phyloP scores from a whole-genome alignment of 805 yeast species.

The Candida xyloterini region DNA sequence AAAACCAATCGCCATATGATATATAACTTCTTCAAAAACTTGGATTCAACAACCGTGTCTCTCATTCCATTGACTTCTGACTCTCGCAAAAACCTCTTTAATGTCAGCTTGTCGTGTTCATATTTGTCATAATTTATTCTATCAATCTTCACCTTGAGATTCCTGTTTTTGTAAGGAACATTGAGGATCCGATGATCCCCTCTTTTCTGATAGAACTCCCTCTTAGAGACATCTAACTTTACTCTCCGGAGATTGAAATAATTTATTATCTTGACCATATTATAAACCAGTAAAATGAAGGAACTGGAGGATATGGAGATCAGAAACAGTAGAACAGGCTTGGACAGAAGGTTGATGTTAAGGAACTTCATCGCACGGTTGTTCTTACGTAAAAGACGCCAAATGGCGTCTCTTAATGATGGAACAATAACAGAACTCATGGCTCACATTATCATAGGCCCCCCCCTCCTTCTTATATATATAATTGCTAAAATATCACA shows the following conservation, averaged over 20 bases:
- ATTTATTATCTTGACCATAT: slow-evolving; percentile 24
- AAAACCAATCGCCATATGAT: slow-evolving; percentile 73
- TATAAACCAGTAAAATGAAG: slow-evolving; percentile 22
- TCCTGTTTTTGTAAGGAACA: slow-evolving; percentile 44
- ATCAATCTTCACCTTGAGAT: slow-evolving; percentile 42
- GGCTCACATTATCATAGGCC: neutral
- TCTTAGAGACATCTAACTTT: slow-evolving; percentile 2
- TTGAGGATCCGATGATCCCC: slow-evolving; percentile 37
- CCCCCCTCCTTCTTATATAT: neutral
- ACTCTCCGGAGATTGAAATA: slow-evolving; percentile 12
- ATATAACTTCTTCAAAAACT: slow-evolving; percentile 66
- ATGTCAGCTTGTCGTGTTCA: slow-evolving; percentile 54
- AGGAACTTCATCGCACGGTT: slow-evolving; percentile 19
- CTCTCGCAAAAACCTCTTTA: slow-evolving; percentile 43
- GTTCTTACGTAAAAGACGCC: slow-evolving; percentile 15
- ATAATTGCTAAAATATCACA: slow-evolving; percentile 7
- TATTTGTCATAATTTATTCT: slow-evolving; percentile 46
- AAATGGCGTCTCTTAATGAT: neutral
- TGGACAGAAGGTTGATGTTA: slow-evolving; percentile 29
- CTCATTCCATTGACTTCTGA: slow-evolving; percentile 15
- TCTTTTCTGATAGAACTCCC: slow-evolving; percentile 5
- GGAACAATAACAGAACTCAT: slow-evolving; percentile 1
- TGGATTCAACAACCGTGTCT: slow-evolving; percentile 39
- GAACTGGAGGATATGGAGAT: slow-evolving; percentile 28
- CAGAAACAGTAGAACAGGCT: slow-evolving; percentile 34